Percentiles rank a stretch among this genome's conserved stretches.
These are phyloP conservation scores for Warburgia ugandensis DNA, from an alignment of 164 flowering plant species.

Conservation along the genomic window DNA sequence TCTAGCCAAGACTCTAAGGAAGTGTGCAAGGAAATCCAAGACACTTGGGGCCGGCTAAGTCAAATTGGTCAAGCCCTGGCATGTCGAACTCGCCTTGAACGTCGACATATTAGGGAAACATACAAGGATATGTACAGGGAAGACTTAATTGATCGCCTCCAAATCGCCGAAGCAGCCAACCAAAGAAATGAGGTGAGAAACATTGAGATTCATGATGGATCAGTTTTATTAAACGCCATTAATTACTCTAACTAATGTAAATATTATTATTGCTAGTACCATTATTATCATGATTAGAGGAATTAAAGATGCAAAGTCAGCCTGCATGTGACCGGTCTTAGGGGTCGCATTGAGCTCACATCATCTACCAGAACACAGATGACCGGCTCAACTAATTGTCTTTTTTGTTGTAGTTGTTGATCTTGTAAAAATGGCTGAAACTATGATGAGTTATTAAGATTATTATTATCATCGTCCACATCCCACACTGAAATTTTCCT, in stretches of 20 bases:
- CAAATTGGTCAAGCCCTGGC: conserved; percentile 26
- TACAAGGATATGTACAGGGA: conserved; percentile 48
- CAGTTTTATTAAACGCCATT: too few relatives aligned
- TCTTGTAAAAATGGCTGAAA: background rate
- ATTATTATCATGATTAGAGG: too few relatives aligned
- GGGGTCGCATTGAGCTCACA: too few relatives aligned
- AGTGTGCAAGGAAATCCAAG: conserved; percentile 46
- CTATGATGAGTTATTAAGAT: background rate
- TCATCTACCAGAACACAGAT: background rate
- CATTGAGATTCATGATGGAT: too few relatives aligned
- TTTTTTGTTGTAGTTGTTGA: background rate
- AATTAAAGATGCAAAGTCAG: too few relatives aligned
- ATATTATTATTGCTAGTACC: too few relatives aligned
- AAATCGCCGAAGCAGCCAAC: conserved; percentile 6
- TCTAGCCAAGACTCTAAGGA: conserved; percentile 18
- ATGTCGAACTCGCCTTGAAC: conserved; percentile 19
- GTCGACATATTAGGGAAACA: conserved; percentile 37
- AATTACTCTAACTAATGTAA: too few relatives aligned
- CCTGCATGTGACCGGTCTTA: too few relatives aligned
- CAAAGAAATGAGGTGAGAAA: conserved; percentile 19
- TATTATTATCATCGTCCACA: background rate
- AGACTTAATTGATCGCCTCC: conserved; percentile 27
- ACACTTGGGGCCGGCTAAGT: conserved; percentile 22
- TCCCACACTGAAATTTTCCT: background rate
- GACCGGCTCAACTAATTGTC: background rate